Conservation (phyloP, 2,329 filamentous ascomycete species). For the Nannizzia gypsea region DNA sequence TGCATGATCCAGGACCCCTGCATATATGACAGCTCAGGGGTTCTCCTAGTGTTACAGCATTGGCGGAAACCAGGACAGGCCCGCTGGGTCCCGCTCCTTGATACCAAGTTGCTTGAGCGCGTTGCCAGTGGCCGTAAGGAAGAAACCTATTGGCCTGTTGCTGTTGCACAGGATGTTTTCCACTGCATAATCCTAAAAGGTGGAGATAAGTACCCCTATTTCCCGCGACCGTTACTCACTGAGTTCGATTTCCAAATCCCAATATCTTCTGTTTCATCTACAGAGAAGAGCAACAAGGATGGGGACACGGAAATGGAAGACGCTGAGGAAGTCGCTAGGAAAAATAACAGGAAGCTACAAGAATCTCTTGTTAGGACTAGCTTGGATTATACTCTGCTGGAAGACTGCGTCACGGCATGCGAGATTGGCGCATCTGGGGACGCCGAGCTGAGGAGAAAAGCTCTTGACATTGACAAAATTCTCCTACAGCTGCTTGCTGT, state of each 20-base stretch:
- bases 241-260: slow-evolving; percentile 91
- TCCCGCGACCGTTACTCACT: slow-evolving; percentile 74
- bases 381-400: slow-evolving; percentile 59
- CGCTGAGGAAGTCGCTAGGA: slow-evolving; percentile 38
- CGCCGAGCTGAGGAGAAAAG: slow-evolving; percentile 54
- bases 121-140: slow-evolving; percentile 73
- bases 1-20: slow-evolving; percentile 59
- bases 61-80: slow-evolving; percentile 81
- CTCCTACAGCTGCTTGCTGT: slow-evolving; percentile 76
- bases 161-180: slow-evolving; percentile 81
- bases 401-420: slow-evolving; percentile 60
- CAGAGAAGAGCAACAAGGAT: slow-evolving; percentile 25
- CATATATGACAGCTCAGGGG: slow-evolving; percentile 88
- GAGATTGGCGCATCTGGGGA: slow-evolving; percentile 54
- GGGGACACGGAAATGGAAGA: slow-evolving; percentile 29
- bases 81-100: slow-evolving; percentile 81
- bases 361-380: slow-evolving; percentile 68
- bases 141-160: slow-evolving; percentile 90
- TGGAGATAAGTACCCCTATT: slow-evolving; percentile 84
- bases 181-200: slow-evolving; percentile 99
- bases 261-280: slow-evolving; percentile 46
- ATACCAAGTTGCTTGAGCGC: slow-evolving; percentile 73
- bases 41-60: slow-evolving; percentile 74
- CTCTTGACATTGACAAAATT: slow-evolving; percentile 80
- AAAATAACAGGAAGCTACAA: slow-evolving; percentile 52